Evolutionary conservation across 768 basidiomycete species (phyloP).

Genomic region (Obba rivulosa): DNA sequence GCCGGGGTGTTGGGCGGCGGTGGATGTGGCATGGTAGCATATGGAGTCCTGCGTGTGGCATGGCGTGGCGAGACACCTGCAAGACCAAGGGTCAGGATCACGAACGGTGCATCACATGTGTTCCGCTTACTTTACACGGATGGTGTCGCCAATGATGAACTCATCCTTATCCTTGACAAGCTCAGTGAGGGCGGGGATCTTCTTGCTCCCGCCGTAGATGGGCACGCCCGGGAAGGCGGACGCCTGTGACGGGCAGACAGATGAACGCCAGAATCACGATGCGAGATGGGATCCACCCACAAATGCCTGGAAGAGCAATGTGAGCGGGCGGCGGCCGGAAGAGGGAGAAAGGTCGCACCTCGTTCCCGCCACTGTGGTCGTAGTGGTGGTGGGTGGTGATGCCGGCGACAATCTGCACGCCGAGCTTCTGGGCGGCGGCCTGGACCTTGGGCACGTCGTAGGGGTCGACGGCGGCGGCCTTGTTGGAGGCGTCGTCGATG

Average conservation of each 20-base stretch:
- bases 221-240: constrained; percentile 38
- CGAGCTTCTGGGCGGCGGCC: constrained; percentile 53
- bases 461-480: constrained; percentile 77
- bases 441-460: constrained; percentile 70
- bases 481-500: constrained; percentile 59
- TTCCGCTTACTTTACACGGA: constrained; percentile 47
- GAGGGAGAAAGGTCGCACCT: constrained; percentile 36
- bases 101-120: background rate
- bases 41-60: constrained; percentile 98
- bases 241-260: constrained; percentile 28
- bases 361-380: constrained; percentile 88
- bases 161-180: constrained; percentile 78
- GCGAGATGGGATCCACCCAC: constrained; percentile 30
- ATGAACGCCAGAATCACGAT: constrained; percentile 2
- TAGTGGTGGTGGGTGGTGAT: constrained; percentile 92
- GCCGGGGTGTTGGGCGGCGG: constrained; percentile 45
- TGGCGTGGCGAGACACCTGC: constrained; percentile 78
- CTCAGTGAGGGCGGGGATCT: constrained; percentile 60
- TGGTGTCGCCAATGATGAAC: constrained; percentile 64
- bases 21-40: constrained; percentile 68
- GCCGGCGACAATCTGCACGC: constrained; percentile 61
- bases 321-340: background rate
- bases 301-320: constrained; percentile 31
- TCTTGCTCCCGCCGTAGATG: constrained; percentile 76
- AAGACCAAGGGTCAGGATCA: constrained; percentile 4